These are phyloP conservation scores for Alternaria metachromatica DNA, from an alignment of 2,329 filamentous ascomycete genomes.

Conservation along the genomic window DNA sequence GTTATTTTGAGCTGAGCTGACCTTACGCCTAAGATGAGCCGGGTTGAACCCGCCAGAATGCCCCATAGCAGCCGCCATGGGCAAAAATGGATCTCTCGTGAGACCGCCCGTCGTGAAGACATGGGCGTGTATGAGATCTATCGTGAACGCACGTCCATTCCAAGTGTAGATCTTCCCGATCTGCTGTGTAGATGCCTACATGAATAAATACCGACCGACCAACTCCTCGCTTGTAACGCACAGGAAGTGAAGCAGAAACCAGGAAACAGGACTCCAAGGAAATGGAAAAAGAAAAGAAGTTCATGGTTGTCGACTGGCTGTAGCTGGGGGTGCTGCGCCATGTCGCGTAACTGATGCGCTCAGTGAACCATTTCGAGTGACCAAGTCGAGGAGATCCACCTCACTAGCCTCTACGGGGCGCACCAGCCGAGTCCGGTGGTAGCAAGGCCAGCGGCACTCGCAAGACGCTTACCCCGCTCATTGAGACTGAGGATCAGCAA, in stretches of 20 bases:
- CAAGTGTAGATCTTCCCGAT: conserved; percentile 17
- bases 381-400: conserved; percentile 18
- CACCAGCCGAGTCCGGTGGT: conserved; percentile 45
- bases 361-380: conserved; percentile 13
- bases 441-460: conserved; percentile 29
- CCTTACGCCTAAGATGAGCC: not conserved
- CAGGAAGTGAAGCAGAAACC: conserved; percentile 1
- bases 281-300: conserved; percentile 6
- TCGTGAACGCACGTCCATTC: conserved; percentile 13
- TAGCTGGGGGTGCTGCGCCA: not conserved
- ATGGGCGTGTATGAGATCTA: conserved; percentile 2
- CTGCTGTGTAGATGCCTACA: conserved; percentile 23
- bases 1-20: not conserved
- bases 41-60: not conserved
- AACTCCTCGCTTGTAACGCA: conserved; percentile 34
- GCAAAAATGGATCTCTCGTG: not conserved
- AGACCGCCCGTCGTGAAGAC: not conserved
- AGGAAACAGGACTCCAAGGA: conserved; percentile 9
- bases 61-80: conserved; percentile 1
- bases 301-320: not conserved
- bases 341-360: conserved; percentile 4
- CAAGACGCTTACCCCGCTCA: conserved; percentile 37
- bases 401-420: conserved; percentile 43
- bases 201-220: conserved; percentile 22
- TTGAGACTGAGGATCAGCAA: conserved; percentile 41